phyloP scores from a whole-genome alignment of 2,329 filamentous ascomycete genomes.

The Colletotrichum chrysophilum region DNA sequence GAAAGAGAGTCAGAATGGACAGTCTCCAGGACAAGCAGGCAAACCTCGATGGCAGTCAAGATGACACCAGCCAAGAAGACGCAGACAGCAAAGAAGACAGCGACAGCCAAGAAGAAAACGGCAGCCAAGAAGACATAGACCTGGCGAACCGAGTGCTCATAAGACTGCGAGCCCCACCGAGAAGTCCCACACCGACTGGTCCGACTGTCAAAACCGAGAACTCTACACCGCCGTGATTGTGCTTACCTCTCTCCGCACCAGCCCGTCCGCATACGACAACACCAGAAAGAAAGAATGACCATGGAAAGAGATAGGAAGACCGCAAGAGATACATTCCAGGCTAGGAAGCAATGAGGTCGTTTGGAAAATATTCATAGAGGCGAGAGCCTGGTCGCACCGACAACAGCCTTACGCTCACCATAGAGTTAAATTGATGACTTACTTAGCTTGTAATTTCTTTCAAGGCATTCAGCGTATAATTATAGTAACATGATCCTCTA shows the following conservation, averaged over 20 bases:
- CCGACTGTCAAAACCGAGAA: neutral
- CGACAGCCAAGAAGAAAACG: neutral
- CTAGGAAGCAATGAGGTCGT: accelerated
- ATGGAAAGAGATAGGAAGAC: neutral
- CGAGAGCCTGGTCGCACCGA: neutral
- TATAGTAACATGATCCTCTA: no score
- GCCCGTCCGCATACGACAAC: neutral
- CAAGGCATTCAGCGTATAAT: neutral
- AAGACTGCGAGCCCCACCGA: neutral
- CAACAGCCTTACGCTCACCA: neutral
- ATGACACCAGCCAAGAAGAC: neutral
- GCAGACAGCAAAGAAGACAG: neutral
- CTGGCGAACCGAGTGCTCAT: neutral
- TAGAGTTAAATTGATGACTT: neutral
- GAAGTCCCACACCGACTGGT: neutral
- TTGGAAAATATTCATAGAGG: neutral
- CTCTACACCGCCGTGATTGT: neutral
- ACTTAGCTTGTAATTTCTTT: neutral
- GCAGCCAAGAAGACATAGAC: neutral
- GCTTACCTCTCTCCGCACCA: neutral
- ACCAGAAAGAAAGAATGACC: accelerated
- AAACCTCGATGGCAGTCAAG: neutral
- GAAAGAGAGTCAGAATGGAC: accelerated
- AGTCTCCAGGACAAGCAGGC: neutral
- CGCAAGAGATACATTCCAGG: neutral